These are phyloP conservation scores for Mixia osmundae DNA, from an alignment of 1,284 basidiomycete genomes.

Conservation along the genomic window DNA sequence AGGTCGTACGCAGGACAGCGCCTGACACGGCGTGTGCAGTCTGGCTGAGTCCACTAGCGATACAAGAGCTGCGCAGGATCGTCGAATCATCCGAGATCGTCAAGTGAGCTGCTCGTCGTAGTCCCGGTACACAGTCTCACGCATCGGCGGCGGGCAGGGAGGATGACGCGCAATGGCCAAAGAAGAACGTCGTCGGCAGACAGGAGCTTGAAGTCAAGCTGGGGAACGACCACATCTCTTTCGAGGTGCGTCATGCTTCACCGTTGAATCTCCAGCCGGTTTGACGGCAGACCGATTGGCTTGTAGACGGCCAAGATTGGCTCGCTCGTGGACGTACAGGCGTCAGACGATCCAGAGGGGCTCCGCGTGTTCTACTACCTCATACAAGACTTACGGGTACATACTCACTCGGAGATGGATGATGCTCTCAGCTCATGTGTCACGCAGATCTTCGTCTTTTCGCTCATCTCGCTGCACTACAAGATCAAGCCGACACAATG, in stretches of 20 bases:
- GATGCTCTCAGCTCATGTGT: not conserved
- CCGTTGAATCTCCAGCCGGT: not conserved
- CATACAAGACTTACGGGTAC: slow-evolving; percentile 83
- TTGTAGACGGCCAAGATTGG: slow-evolving; percentile 88
- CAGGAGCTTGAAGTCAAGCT: slow-evolving; percentile 89
- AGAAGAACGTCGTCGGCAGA: slow-evolving; percentile 92
- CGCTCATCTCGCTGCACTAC: slow-evolving; percentile 91
- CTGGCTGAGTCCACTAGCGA: slow-evolving; percentile 75
- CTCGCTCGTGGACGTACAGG: slow-evolving; percentile 83
- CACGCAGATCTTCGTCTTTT: slow-evolving; percentile 77
- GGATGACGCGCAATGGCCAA: slow-evolving; percentile 93
- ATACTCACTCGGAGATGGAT: too few relatives aligned
- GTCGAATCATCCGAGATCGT: slow-evolving; percentile 88
- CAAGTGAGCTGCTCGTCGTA: slow-evolving; percentile 37
- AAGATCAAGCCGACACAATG: slow-evolving; percentile 66
- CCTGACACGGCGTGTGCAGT: slow-evolving; percentile 30
- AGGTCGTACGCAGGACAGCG: not conserved
- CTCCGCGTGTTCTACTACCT: slow-evolving; percentile 97
- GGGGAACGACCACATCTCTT: slow-evolving; percentile 88
- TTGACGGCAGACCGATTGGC: not conserved
- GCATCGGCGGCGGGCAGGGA: slow-evolving; percentile 36
- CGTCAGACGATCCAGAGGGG: slow-evolving; percentile 91
- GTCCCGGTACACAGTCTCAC: not conserved
- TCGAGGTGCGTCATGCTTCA: slow-evolving; percentile 49
- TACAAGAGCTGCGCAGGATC: slow-evolving; percentile 80